A percentile compares a stretch with the other conserved stretches of the same genome.
phyloP scores from a whole-genome alignment of 805 yeast genomes.

The Starmerella bombi region DNA sequence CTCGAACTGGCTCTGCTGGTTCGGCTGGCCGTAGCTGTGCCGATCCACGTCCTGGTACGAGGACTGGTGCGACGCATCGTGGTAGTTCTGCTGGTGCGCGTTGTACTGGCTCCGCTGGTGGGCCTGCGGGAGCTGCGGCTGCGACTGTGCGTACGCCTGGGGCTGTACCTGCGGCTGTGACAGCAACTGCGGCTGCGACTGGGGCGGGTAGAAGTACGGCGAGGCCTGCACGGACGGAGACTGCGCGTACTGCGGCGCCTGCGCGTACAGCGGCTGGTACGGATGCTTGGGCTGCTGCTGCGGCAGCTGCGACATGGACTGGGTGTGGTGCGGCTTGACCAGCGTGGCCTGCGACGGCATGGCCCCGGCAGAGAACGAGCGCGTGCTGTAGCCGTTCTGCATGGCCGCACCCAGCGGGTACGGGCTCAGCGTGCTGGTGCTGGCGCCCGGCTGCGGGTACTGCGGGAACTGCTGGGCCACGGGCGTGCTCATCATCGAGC shows the following conservation, averaged over 20 bases:
- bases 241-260: too few species aligned
- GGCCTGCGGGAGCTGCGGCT: too few species aligned
- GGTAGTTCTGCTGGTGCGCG: too few species aligned
- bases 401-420: not conserved
- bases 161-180: too few species aligned
- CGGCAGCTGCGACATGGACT: not conserved
- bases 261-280: not conserved
- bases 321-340: not conserved
- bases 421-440: not conserved
- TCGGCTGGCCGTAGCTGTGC: not conserved
- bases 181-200: too few species aligned
- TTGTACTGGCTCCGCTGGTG: too few species aligned
- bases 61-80: not conserved
- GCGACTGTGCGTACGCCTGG: too few species aligned
- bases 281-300: not conserved
- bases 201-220: too few species aligned
- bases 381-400: not conserved
- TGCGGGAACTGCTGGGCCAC: not conserved
- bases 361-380: not conserved
- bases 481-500: conserved; percentile 5
- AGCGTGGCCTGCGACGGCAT: not conserved
- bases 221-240: too few species aligned
- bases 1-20: not conserved
- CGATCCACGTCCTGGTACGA: not conserved
- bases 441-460: not conserved